Percentiles rank a stretch among this genome's conserved stretches.
phyloP scores from a whole-genome alignment of 75 land plant species.

The Picea sitchensis region DNA sequence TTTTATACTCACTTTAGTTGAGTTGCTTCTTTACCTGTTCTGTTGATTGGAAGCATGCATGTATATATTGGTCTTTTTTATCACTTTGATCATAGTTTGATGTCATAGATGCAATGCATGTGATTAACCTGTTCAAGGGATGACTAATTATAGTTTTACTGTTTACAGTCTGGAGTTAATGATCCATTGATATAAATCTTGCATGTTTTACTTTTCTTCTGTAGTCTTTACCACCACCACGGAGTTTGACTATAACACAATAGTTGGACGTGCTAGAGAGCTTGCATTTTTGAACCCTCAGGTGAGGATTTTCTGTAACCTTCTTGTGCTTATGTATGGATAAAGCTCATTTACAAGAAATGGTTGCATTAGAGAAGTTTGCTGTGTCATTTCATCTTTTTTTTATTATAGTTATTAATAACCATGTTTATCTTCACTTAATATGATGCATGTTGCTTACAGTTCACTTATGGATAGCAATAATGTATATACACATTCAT shows the following conservation, averaged over 20 bases:
- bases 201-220: slow-evolving; percentile 8
- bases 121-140: too few species aligned
- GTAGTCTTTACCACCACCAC: slow-evolving; percentile 87
- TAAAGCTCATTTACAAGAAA: neutral
- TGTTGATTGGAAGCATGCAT: too few species aligned
- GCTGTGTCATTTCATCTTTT: neutral
- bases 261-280: slow-evolving; percentile 84
- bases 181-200: neutral
- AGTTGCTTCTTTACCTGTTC: neutral
- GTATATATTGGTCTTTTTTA: too few species aligned
- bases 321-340: neutral
- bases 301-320: slow-evolving; percentile 37
- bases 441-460: neutral
- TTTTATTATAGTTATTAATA: neutral
- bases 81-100: too few species aligned
- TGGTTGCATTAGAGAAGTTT: neutral
- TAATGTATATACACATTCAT: neutral
- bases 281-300: slow-evolving; percentile 93
- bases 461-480: neutral
- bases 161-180: neutral
- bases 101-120: too few species aligned
- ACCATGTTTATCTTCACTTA: neutral
- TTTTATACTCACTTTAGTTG: neutral
- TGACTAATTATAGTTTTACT: too few species aligned
- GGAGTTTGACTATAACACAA: slow-evolving; percentile 78